Evolutionary conservation across 164 flowering plant species (phyloP).

Genomic region (Buxus sempervirens): DNA sequence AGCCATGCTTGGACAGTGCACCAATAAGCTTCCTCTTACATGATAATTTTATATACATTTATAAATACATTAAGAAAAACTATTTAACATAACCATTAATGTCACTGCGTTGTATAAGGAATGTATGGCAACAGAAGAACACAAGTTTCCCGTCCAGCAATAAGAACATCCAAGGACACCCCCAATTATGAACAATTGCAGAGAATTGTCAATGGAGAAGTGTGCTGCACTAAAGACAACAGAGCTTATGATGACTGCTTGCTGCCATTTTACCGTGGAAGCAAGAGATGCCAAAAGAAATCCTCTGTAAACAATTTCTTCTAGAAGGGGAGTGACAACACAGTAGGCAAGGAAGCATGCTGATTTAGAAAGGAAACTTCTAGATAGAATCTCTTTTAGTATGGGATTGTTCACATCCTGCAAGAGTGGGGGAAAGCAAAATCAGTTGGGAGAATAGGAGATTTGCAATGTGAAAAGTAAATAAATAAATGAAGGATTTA

Average conservation of each 20-base stretch:
- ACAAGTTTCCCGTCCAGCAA: conserved; percentile 74
- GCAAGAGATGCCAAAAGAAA: conserved; percentile 61
- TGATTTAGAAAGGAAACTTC: conserved; percentile 37
- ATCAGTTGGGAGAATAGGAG: too few relatives aligned
- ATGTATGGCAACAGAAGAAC: conserved; percentile 61
- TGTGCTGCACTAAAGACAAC: conserved; percentile 68
- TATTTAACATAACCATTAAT: conserved; percentile 35
- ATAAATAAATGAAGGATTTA: neutral
- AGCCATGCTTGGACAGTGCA: too few relatives aligned
- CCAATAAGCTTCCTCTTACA: too few relatives aligned
- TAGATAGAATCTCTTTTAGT: conserved; percentile 60
- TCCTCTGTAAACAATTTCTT: conserved; percentile 85
- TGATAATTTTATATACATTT: too few relatives aligned
- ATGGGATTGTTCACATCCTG: conserved; percentile 57
- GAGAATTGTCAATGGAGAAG: conserved; percentile 67
- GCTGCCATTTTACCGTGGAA: conserved; percentile 60
- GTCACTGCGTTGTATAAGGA: conserved; percentile 75
- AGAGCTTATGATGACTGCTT: conserved; percentile 69
- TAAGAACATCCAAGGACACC: conserved; percentile 76
- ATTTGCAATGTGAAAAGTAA: neutral
- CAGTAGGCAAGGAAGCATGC: conserved; percentile 57
- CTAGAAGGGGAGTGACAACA: conserved; percentile 65
- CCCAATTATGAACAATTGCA: conserved; percentile 70
- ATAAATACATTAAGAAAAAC: conserved; percentile 22
- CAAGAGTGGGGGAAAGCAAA: conserved; percentile 11